A percentile compares a stretch with the other conserved stretches of the same genome.
Conservation (phyloP, 768 basidiomycete genomes). For the Leccinum obscurum region DNA sequence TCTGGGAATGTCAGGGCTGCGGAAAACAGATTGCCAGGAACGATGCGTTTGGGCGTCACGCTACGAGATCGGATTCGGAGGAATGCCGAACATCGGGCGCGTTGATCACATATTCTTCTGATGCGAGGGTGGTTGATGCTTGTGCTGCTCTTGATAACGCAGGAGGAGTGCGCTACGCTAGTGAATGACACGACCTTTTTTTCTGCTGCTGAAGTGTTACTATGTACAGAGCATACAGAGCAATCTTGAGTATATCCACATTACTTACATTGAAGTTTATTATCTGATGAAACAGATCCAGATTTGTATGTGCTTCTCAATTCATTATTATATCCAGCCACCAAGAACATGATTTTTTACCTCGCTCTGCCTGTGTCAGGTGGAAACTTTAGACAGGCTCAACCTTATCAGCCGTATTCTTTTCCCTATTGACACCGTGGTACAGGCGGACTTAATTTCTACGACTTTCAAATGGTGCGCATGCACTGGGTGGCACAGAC, state of each 20-base stretch:
- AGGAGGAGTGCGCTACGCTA: background rate
- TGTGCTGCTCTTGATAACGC: constrained; percentile 8
- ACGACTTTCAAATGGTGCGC: background rate
- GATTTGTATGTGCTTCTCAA: background rate
- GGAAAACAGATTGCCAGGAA: constrained; percentile 10
- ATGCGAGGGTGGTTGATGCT: constrained; percentile 4
- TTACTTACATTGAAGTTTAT: background rate
- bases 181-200: background rate
- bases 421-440: too few relatives aligned
- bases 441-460: too few relatives aligned
- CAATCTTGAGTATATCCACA: background rate
- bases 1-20: constrained; percentile 18
- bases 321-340: background rate
- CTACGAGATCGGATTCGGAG: background rate
- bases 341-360: background rate
- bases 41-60: constrained; percentile 14
- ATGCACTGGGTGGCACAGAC: too few relatives aligned
- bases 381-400: background rate
- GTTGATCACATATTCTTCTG: constrained; percentile 10
- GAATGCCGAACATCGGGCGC: constrained; percentile 10
- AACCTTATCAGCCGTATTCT: background rate
- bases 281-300: background rate
- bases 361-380: background rate
- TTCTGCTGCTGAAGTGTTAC: too few relatives aligned
- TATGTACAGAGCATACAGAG: too few relatives aligned